A percentile compares a stretch with the other conserved stretches of the same genome.
Conservation (phyloP, 306 rosid species). For the Carpinus fangiana region DNA sequence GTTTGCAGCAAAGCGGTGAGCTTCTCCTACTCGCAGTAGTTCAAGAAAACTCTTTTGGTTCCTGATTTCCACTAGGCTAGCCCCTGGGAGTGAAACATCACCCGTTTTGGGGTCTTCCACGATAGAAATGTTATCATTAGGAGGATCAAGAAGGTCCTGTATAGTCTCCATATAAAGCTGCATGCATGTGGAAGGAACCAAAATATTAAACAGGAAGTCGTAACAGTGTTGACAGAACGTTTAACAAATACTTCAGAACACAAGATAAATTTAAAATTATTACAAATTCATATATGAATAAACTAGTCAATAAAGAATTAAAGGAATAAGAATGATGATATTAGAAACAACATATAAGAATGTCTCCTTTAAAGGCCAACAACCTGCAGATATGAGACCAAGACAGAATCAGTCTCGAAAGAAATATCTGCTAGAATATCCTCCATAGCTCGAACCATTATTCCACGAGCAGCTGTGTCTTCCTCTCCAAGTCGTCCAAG, state of each 20-base stretch:
- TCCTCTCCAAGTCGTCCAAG: constrained; percentile 98
- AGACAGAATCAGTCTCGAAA: constrained; percentile 70
- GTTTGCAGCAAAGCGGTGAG: constrained; percentile 96
- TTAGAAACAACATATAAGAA: constrained; percentile 5
- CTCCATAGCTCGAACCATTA: constrained; percentile 99
- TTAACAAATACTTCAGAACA: constrained; percentile 8
- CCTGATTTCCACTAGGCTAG: constrained; percentile 79
- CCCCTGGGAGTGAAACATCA: constrained; percentile 96
- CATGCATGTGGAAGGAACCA: constrained; percentile 28
- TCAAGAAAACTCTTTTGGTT: constrained; percentile 83
- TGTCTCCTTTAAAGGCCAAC: constrained; percentile 21
- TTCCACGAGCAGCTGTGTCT: constrained; percentile 98
- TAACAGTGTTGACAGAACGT: constrained; percentile 20
- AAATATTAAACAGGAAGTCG: constrained; percentile 15
- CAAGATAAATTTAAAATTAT: constrained; percentile 7
- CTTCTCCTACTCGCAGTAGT: constrained; percentile 87
- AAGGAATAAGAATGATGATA: constrained; percentile 13
- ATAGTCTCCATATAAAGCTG: constrained; percentile 99
- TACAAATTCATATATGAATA: constrained; percentile 6
- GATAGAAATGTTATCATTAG: constrained; percentile 86
- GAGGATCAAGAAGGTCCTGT: constrained; percentile 91
- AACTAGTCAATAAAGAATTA: background rate
- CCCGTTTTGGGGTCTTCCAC: constrained; percentile 97
- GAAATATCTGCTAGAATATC: constrained; percentile 83
- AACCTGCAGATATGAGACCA: constrained; percentile 95